Evolutionary conservation across 441 rosid genomes (phyloP), one percentile per base, ranked within the genome.

Genomic region (Manihot esculenta): DNA sequence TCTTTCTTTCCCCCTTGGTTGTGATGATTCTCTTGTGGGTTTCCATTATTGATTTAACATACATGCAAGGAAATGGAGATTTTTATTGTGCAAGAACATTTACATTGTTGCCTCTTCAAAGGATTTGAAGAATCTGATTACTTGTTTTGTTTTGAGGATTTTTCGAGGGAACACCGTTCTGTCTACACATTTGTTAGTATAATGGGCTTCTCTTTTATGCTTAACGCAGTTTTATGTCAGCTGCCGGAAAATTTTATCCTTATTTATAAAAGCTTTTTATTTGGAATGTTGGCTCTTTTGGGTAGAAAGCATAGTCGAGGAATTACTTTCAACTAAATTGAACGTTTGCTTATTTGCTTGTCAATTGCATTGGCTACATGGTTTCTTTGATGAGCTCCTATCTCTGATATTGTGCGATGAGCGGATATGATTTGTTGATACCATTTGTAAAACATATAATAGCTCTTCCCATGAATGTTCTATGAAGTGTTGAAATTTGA

Each of bases 1-100:
- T 17, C 9, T 5, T 1, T 4, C 18, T 50, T 50, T 33, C 6
- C 38, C 38, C 38, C 38, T 2, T n/a, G 20, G 20, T 21, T 53
- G 18, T 21, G 26, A 15, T 72, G 2, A 12, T 54, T 74, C 51
- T 66, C 45, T 21, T 71, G 55, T 49, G 76, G 71, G 70, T 55
- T 64, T 72, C 41, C 38, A 62, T 50, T 49, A 60, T 33, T 38
- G 14, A 30, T 56, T 27, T 24, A 42, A 23, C 38, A 17, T 72
- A 23, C 51, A 24, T 72, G 74, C 63, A 60, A 50, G 73, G 49
- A 61, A 64, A 21, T 35, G 54, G 6, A 26, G 65, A 7, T 14
- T 59, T 58, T 21, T 62, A 24, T 6, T 10, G n/a, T 30, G 27
- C 18, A 44, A 17, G 41, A 18, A 57, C 23, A 56, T 44, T 54